Evolutionary conservation across 139 green algal species (phyloP).

Genomic region (Auxenochlorella pyrenoidosa): DNA sequence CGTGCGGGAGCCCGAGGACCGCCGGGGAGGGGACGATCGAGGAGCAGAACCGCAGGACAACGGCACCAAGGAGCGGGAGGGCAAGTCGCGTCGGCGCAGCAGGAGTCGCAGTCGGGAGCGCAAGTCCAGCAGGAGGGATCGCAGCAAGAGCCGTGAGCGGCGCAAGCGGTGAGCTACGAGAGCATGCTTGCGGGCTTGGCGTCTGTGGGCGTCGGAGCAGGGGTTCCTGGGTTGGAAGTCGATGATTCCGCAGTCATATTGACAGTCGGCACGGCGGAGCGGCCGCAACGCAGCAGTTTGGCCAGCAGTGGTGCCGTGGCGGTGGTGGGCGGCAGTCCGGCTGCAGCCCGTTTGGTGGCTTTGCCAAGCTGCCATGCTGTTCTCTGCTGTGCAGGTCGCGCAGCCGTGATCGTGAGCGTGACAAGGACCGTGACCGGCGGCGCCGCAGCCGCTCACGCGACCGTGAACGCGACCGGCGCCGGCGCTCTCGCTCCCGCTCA

Average conservation of each 20-base stretch:
- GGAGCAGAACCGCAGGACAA: background rate
- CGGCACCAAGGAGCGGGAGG: background rate
- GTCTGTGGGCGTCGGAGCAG: background rate
- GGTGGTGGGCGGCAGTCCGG: background rate
- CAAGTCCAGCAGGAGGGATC: background rate
- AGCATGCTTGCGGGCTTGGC: background rate
- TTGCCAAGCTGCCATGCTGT: no score
- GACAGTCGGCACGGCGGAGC: no score
- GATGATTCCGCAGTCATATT: no score
- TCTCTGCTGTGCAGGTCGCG: background rate
- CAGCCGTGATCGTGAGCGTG: background rate
- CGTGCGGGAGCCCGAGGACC: background rate
- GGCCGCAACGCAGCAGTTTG: no score
- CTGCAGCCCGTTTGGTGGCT: no score
- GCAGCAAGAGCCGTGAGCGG: constrained; percentile 8
- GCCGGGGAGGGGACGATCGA: background rate
- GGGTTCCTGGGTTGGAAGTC: background rate
- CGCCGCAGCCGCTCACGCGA: constrained; percentile 4
- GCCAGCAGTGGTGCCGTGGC: no score
- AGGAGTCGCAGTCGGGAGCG: background rate
- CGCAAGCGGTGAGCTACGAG: background rate
- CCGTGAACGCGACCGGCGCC: background rate
- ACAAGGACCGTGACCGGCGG: background rate
- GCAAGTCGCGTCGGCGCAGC: constrained; percentile 20
- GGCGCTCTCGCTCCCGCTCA: constrained; percentile 9